A percentile compares a stretch with the other conserved stretches of the same genome.
Conservation (phyloP, 495 filamentous ascomycete species). For the Neurospora sp. region DNA sequence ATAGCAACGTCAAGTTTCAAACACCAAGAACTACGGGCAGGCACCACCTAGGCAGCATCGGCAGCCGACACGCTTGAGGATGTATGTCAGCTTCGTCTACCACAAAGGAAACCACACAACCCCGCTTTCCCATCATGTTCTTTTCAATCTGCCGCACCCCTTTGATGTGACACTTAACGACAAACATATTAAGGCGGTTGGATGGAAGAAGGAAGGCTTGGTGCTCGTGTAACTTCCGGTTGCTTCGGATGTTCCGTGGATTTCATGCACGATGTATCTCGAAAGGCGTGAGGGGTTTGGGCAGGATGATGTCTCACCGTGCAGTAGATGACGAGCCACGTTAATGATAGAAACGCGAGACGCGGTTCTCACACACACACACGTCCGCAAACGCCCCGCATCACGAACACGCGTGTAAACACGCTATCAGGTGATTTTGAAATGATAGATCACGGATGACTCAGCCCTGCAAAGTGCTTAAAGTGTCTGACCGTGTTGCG, state of each 20-base stretch:
- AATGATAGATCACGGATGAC: neutral
- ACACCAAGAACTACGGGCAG: neutral
- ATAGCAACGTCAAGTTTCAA: neutral
- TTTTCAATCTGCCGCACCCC: neutral
- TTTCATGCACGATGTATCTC: neutral
- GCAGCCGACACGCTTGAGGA: neutral
- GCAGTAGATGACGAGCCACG: neutral
- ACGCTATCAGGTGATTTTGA: constrained; percentile 11
- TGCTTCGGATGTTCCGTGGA: neutral
- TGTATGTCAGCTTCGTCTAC: neutral
- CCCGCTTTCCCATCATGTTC: neutral
- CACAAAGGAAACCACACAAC: neutral
- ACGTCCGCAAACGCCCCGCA: constrained; percentile 2
- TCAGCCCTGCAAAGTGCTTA: neutral
- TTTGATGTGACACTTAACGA: neutral
- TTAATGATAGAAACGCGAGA: neutral
- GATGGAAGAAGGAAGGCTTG: neutral
- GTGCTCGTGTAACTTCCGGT: neutral
- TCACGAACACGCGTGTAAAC: neutral
- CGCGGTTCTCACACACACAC: neutral
- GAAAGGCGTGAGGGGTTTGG: neutral
- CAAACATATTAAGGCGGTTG: neutral
- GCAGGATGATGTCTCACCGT: neutral
- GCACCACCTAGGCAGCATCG: neutral
- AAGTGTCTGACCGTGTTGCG: neutral